phyloP scores from a whole-genome alignment of 352 stramenopile species.

The Aphanomyces stellatus region DNA sequence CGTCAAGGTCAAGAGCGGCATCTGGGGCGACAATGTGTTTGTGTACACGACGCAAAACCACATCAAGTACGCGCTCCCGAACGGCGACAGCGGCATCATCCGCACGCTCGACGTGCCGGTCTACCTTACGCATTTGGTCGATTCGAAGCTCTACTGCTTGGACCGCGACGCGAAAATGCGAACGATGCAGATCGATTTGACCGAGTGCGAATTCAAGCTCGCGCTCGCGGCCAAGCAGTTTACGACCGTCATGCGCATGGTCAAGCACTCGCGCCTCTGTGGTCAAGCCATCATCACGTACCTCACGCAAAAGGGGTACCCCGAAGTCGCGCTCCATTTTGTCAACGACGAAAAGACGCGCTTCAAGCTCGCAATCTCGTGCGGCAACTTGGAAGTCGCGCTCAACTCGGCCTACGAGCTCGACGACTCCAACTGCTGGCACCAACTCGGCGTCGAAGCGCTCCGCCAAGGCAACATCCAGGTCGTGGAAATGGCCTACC shows the following conservation, averaged over 20 bases:
- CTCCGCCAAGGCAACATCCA: constrained; percentile 98
- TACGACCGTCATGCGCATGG: constrained; percentile 98
- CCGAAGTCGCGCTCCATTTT: constrained; percentile 99
- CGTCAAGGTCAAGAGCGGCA: constrained; percentile 92
- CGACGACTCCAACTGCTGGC: constrained; percentile 94
- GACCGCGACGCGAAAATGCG: constrained; percentile 96
- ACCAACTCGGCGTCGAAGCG: constrained; percentile 94
- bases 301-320: constrained; percentile 98
- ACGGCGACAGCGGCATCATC: constrained; percentile 97
- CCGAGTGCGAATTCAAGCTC: constrained; percentile 99
- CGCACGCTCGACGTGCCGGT: constrained; percentile 96
- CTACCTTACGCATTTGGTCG: constrained; percentile 94
- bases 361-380: constrained; percentile 98
- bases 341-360: constrained; percentile 97
- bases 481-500: constrained; percentile 99
- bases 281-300: constrained; percentile 98
- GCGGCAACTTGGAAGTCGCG: constrained; percentile 98
- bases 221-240: constrained; percentile 92
- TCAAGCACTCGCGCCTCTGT: constrained; percentile 94
- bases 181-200: constrained; percentile 96
- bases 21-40: constrained; percentile 94
- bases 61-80: constrained; percentile 89
- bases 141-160: constrained; percentile 94
- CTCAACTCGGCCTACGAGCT: constrained; percentile 95
- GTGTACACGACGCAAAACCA: constrained; percentile 97